Base-by-base conservation (phyloP, 495 filamentous ascomycete genomes). In the Trichoderma asperelloides region DNA sequence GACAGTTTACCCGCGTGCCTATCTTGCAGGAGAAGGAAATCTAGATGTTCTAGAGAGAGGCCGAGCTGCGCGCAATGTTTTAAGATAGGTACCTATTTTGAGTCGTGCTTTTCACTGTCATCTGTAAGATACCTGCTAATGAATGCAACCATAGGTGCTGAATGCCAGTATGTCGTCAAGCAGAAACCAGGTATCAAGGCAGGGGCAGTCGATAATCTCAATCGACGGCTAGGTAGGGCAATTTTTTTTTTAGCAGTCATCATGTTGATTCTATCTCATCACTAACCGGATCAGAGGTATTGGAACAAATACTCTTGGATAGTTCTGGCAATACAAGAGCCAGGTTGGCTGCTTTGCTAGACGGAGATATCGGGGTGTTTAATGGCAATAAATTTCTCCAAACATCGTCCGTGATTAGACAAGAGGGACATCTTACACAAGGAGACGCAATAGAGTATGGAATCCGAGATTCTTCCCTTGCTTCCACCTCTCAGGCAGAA, bases 131-230 rank as follows among this genome's bases (percentile, higher is more conserved):
- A 21, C 49, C 16, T 18, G 41, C 11, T 45, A 45, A 45, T 5
- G 16, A 45, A 1, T 16, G 5, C 0, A 18, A 18, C 41, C 16
- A 15, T 45, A 21, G 45, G 65, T 33, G 65, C 57, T 28, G 74
- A 73, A 47, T 23, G 63, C 4, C 74, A 76, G 40, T 73, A 74
- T 25, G 37, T 66, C 13, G 68, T 68, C 33, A 68, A 70, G 8
- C 66, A 65, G 16, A 76, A 76, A 60, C 73, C 74, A 0, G 73
- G 71, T 7, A 65, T 76, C 65, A 71, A 72, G 62, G 39, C 69
- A 39, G 74, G 74, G 11, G 73, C 68, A 13, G 65, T 76, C 28
- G 73, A 76, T 23, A 67, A 51, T 40, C 57, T 73, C 23, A 72
- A 69, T 49, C 70, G 71, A 18, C 70, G 74, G 39, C 65, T 76